Base-by-base conservation (phyloP, 225 moss, liverwort and hornwort species). In the Bryum argenteum region DNA sequence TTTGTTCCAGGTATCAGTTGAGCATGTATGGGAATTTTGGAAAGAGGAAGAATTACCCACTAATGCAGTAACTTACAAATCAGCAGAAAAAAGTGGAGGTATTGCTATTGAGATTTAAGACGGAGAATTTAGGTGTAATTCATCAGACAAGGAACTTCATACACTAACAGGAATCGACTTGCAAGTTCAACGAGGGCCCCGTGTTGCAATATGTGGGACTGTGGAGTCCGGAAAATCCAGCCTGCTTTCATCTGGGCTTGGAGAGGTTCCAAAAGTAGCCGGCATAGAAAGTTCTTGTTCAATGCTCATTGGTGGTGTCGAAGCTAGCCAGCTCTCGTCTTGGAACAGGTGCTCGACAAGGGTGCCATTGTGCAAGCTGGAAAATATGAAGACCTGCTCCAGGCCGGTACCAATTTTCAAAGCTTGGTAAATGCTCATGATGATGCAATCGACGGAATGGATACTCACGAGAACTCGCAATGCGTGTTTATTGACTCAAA, bases 181-280 rank as follows among this genome's bases (percentile, higher is more conserved):
- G 72, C 79, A 44, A 54, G 86, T 88, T 11, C 77, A 75, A 73
- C 90, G 66, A 28, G 96, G 96, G 15, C 58, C 83, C 37, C 81
- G 87, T 54, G 89, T 97, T 44, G 96, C 96, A 47, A 80, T 97
- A 1, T 97, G 96, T 79, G 96, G 96, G 20, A 86, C 83, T 24
- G 94, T 94, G 38, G 96, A 91, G 13, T 89, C 91, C 6, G 96
- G 96, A 40, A 97, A 97, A 66, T 84, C 96, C 9, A 94, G 90
- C 74, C 80, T 97, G 45, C 82, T 97, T 38, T 89, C 81, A 69
- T 86, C 84, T 58, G 64, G 94, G 73, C 85, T 97, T 20, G 94
- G 96, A 55, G 96, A 97, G 70, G 88, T 97, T 48, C 79, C 91
- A 54, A 92, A 92, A 72, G 28, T 82, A 44, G 38, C 73, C 71